These are phyloP conservation scores for Fraxinus floribunda DNA, from an alignment of 305 asterid genomes.

Conservation along the genomic window DNA sequence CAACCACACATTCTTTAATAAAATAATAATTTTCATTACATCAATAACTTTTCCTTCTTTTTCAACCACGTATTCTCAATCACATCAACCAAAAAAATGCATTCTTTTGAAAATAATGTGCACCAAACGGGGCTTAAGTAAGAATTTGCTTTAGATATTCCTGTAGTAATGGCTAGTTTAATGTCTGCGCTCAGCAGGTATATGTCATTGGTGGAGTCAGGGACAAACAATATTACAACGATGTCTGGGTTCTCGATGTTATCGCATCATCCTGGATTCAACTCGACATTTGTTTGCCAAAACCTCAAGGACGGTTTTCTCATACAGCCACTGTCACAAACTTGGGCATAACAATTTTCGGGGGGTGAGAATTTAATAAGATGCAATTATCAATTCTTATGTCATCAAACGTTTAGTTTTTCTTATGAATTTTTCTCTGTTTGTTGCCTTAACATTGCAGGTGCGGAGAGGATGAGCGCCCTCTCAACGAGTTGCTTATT, in stretches of 20 bases:
- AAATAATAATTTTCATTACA: no score
- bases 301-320: constrained; percentile 87
- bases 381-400: not conserved
- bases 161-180: not conserved
- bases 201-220: constrained; percentile 90
- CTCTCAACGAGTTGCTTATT: constrained; percentile 74
- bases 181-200: constrained; percentile 38
- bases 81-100: no score
- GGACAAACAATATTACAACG: constrained; percentile 72
- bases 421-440: not conserved
- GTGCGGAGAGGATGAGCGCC: constrained; percentile 95
- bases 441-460: constrained; percentile 34
- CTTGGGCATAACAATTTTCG: constrained; percentile 65
- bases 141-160: not conserved
- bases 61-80: no score
- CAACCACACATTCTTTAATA: no score
- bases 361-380: constrained; percentile 62
- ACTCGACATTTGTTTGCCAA: constrained; percentile 50
- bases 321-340: constrained; percentile 71
- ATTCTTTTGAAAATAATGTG: no score
- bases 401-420: not conserved
- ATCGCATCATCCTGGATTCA: constrained; percentile 61
- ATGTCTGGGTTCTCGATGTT: constrained; percentile 77
- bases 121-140: not conserved
- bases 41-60: no score